Percentiles rank a stretch among this genome's conserved stretches.
These are phyloP conservation scores for Plasmodium gonderi DNA, from an alignment of 169 alveolate species.

Conservation along the genomic window DNA sequence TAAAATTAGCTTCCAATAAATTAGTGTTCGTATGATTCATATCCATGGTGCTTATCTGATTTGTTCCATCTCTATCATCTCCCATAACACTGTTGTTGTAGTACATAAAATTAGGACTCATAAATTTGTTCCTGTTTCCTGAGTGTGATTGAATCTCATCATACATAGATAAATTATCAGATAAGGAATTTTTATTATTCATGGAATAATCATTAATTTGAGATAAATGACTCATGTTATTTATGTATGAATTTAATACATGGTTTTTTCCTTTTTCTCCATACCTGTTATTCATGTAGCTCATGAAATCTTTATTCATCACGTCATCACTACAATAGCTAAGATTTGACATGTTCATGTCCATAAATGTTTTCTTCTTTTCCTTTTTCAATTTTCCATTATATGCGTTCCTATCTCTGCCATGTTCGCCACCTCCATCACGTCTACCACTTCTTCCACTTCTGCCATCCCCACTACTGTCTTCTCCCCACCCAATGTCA, in stretches of 20 bases:
- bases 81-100: neutral
- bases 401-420: neutral
- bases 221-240: conserved; percentile 29
- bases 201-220: conserved; percentile 23
- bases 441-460: neutral
- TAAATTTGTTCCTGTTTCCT: neutral
- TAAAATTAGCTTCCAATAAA: neutral
- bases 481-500: too few relatives aligned
- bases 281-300: neutral
- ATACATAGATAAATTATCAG: neutral
- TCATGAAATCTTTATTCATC: conserved; percentile 13
- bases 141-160: neutral
- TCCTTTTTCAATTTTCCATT: neutral
- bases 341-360: conserved; percentile 11
- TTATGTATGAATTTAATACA: conserved; percentile 1
- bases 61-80: neutral
- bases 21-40: neutral
- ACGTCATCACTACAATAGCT: conserved; percentile 42
- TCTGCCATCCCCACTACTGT: neutral
- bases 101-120: neutral
- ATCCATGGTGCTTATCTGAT: too few relatives aligned
- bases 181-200: neutral
- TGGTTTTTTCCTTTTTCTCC: neutral
- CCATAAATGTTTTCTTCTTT: neutral
- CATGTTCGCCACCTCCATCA: neutral